phyloP scores from a whole-genome alignment of 2,329 filamentous ascomycete genomes.

The Neoascochyta sp. region DNA sequence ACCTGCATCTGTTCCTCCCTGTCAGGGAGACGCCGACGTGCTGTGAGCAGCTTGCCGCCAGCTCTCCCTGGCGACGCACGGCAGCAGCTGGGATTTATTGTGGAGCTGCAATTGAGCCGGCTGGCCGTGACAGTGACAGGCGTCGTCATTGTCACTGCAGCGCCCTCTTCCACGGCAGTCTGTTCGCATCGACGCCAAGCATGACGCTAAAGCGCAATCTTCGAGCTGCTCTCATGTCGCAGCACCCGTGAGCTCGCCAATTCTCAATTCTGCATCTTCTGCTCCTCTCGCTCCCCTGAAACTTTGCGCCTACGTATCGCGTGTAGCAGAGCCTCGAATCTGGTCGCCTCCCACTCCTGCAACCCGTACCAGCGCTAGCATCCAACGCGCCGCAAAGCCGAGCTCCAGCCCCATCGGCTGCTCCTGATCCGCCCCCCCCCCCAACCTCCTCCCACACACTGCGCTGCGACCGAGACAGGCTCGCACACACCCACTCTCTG shows the following conservation, averaged over 20 bases:
- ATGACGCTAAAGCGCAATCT: too few relatives aligned
- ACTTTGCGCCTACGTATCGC: conserved; percentile 11
- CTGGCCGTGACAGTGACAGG: too few relatives aligned
- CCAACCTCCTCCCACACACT: conserved; percentile 23
- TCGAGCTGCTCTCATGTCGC: too few relatives aligned
- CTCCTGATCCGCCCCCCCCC: conserved; percentile 23
- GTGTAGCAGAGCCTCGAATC: conserved; percentile 13
- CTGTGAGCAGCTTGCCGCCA: conserved; percentile 10
- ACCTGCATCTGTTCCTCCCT: too few relatives aligned
- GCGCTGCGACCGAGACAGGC: conserved; percentile 21
- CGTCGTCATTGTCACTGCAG: too few relatives aligned
- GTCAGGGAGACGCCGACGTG: conserved; percentile 3
- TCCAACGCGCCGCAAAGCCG: conserved; percentile 20
- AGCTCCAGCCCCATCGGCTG: conserved; percentile 20
- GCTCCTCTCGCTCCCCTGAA: conserved; percentile 7
- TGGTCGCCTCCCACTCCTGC: conserved; percentile 10
- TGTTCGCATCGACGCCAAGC: too few relatives aligned
- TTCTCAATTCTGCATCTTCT: conserved; percentile 12
- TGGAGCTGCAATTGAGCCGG: conserved; percentile 19
- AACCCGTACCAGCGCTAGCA: conserved; percentile 16
- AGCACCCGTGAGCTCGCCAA: too few relatives aligned
- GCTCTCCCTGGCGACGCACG: conserved; percentile 11
- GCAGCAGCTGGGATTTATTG: conserved; percentile 2
- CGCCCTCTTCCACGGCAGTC: too few relatives aligned
- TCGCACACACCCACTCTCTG: conserved; percentile 20